phyloP scores from a whole-genome alignment of 192 early-diverging fungal genomes.

The Paraglomus brasilianum region DNA sequence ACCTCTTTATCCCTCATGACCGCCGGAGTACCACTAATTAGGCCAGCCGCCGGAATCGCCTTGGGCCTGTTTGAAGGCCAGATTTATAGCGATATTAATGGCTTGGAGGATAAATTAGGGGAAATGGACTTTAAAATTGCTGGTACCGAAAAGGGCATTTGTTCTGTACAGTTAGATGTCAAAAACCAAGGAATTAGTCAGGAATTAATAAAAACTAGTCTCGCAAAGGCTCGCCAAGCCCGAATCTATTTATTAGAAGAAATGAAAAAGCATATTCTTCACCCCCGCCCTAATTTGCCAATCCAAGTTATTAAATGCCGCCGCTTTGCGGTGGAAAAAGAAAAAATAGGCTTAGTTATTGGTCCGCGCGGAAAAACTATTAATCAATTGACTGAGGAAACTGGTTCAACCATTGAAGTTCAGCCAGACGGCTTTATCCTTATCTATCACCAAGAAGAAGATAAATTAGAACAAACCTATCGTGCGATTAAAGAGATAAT shows the following conservation, averaged over 20 bases:
- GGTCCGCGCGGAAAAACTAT: constrained; percentile 12
- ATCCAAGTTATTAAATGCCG: constrained; percentile 23
- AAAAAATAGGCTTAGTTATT: constrained; percentile 24
- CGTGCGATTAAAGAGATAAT: constrained; percentile 11
- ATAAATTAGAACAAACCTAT: constrained; percentile 14
- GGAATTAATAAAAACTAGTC: constrained; percentile 1
- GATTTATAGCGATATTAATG: constrained; percentile 25
- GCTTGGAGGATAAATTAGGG: constrained; percentile 19
- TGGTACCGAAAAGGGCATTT: constrained; percentile 11
- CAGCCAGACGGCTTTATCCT: constrained; percentile 3
- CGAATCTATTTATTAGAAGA: constrained; percentile 9
- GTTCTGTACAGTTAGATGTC: constrained; percentile 14
- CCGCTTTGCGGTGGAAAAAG: neutral
- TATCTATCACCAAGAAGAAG: constrained; percentile 21
- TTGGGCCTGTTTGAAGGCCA: constrained; percentile 20
- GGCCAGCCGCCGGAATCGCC: constrained; percentile 17
- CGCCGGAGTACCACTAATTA: constrained; percentile 16
- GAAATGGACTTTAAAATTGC: constrained; percentile 29
- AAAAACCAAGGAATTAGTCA: constrained; percentile 19
- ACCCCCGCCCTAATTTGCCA: neutral
- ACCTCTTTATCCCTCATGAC: constrained; percentile 16
- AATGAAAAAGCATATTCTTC: constrained; percentile 17
- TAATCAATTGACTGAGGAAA: constrained; percentile 20
- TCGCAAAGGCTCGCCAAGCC: neutral
- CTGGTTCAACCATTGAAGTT: constrained; percentile 18